Conservation (phyloP, 805 yeast genomes). For the Zygosaccharomyces kombuchaensis region DNA sequence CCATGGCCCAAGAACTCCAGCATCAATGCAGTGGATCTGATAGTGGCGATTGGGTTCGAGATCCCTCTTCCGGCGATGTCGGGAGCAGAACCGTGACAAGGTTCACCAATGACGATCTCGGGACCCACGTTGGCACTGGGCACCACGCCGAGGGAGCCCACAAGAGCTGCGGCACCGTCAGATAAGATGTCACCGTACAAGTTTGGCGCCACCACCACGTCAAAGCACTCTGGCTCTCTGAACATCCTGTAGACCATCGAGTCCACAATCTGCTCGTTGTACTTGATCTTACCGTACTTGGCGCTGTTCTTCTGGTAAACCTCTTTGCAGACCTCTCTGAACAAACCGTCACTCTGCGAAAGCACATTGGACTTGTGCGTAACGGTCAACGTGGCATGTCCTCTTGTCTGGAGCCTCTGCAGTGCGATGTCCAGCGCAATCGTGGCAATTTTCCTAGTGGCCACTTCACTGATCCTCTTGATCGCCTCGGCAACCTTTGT, state of each 20-base stretch:
- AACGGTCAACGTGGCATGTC: slow-evolving; percentile 65
- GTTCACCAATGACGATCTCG: slow-evolving; percentile 94
- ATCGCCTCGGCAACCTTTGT: slow-evolving; percentile 93
- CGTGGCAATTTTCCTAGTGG: slow-evolving; percentile 79
- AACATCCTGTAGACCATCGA: slow-evolving; percentile 99
- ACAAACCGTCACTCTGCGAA: slow-evolving; percentile 88
- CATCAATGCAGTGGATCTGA: slow-evolving; percentile 96
- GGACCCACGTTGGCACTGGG: slow-evolving; percentile 99
- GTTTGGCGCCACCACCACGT: slow-evolving; percentile 98
- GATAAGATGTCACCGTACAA: slow-evolving; percentile 94
- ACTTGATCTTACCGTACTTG: slow-evolving; percentile 54
- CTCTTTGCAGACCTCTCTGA: slow-evolving; percentile 71
- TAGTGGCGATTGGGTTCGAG: slow-evolving; percentile 95
- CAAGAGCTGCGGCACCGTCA: slow-evolving; percentile 97
- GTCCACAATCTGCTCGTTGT: slow-evolving; percentile 96
- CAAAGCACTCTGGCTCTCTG: slow-evolving; percentile 96
- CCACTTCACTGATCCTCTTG: slow-evolving; percentile 89
- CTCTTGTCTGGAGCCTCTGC: slow-evolving; percentile 76
- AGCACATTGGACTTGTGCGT: slow-evolving; percentile 96
- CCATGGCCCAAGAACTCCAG: slow-evolving; percentile 92
- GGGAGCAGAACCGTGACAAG: slow-evolving; percentile 99
- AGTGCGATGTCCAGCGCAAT: slow-evolving; percentile 91
- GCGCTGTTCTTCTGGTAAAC: slow-evolving; percentile 49
- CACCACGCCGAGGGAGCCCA: slow-evolving; percentile 96
- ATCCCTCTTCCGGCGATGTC: slow-evolving; percentile 95